Evolutionary conservation across 805 yeast genomes (phyloP), one percentile per base, ranked within the genome.

Genomic region (Candida maesae): DNA sequence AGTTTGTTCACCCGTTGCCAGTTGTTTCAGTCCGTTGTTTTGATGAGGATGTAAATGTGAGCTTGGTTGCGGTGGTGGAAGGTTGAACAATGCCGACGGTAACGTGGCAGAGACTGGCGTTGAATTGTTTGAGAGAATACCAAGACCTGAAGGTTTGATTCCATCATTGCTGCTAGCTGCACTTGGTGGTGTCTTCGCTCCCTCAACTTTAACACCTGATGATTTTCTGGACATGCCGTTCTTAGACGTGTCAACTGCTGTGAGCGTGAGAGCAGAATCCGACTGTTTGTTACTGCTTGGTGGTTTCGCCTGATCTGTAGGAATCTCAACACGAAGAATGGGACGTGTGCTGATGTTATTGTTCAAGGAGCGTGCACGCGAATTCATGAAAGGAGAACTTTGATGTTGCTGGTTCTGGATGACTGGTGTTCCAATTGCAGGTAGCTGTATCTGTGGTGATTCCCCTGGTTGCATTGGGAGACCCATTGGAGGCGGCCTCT

Each of bases 1-100:
- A 0, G 89, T 79, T 45, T 82, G 88, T 29, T 81, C 88, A 11
- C 81, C 78, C 20, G 57, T 52, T 37, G 50, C 45, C 29, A 50
- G 45, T 6, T 59, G 56, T 24, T 58, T 53, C 36, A 48, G 45
- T 39, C 52, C 46, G 49, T 44, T 39, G 36, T 35, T 41, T 7
- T 34, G 40, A 17, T 30, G 44, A 14, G 38, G 48, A 18, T 46
- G 49, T 60, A 47, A 57, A 51, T 49, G 59, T 46, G 48, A 54
- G 53, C 19, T 60, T 6, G 48, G 56, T 15, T 61, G 54, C 7
- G 66, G 67, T n/a, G 58, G 65, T 1, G 67, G 67, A 25, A 64
- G 44, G 23, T 53, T 43, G 36, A 58, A 54, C 6, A 61, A 49
- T 5, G 58, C 60, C 17, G 59, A 56, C 8, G 69, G 68, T 38